phyloP scores from a whole-genome alignment of 306 rosid species.

The Albizia julibrissin region DNA sequence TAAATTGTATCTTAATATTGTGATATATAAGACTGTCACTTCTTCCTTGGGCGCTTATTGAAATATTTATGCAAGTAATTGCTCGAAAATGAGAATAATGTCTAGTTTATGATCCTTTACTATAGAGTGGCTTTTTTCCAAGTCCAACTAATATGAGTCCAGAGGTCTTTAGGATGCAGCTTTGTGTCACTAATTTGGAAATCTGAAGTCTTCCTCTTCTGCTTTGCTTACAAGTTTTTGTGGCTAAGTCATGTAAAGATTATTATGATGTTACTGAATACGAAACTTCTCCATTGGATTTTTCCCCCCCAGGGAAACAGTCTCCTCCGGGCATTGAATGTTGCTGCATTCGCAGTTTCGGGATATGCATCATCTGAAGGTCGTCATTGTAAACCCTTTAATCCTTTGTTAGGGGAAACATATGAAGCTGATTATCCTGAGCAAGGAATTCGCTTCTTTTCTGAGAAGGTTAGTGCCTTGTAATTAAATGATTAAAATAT shows the following conservation, averaged over 20 bases:
- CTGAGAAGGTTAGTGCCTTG: conserved; percentile 79
- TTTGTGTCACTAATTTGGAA: background rate
- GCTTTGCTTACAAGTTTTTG: conserved; percentile 3
- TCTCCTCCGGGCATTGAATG: conserved; percentile 76
- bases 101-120: background rate
- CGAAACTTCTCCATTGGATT: background rate
- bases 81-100: background rate
- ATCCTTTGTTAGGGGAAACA: conserved; percentile 98
- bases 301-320: conserved; percentile 76
- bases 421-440: conserved; percentile 94
- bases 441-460: conserved; percentile 92
- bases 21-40: background rate
- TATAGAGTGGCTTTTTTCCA: background rate
- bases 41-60: background rate
- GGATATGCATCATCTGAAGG: conserved; percentile 98
- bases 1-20: background rate
- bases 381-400: conserved; percentile 96
- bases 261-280: conserved; percentile 19
- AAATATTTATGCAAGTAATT: background rate
- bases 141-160: background rate
- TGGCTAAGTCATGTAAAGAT: background rate
- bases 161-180: background rate
- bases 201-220: background rate
- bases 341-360: conserved; percentile 97
- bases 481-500: conserved; percentile 15